These are phyloP conservation scores for Cystobasidium sp. DNA, from an alignment of 1,284 basidiomycete genomes.

Conservation along the genomic window DNA sequence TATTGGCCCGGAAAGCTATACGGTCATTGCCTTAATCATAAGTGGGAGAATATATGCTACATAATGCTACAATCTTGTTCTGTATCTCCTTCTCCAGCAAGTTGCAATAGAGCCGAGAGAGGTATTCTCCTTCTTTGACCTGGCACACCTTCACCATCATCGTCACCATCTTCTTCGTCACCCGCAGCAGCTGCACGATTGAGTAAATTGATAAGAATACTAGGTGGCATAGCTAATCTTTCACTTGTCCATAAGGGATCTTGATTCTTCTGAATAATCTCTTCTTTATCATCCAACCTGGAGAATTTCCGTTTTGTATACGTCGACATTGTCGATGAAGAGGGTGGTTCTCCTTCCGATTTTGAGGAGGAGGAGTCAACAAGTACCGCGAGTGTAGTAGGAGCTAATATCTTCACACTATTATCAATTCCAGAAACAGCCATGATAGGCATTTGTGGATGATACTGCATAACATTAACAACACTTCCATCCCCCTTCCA, in stretches of 20 bases:
- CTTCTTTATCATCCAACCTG: constrained; percentile 12
- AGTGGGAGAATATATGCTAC: constrained; percentile 17
- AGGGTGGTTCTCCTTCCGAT: too few relatives aligned
- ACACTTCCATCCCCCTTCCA: constrained; percentile 80
- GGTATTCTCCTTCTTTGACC: constrained; percentile 34
- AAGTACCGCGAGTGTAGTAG: constrained; percentile 57
- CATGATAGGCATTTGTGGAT: constrained; percentile 76
- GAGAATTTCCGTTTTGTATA: constrained; percentile 9
- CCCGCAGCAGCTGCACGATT: constrained; percentile 4
- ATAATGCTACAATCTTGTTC: constrained; percentile 31
- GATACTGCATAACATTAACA: constrained; percentile 82
- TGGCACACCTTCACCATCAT: constrained; percentile 17
- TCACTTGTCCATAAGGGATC: constrained; percentile 34
- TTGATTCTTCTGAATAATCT: constrained; percentile 31
- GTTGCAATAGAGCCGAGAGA: constrained; percentile 17
- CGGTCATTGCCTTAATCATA: not conserved
- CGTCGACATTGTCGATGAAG: too few relatives aligned
- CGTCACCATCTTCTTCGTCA: constrained; percentile 17
- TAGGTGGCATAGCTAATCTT: constrained; percentile 23
- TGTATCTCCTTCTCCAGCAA: constrained; percentile 21
- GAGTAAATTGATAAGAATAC: constrained; percentile 25
- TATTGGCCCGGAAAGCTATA: not conserved
- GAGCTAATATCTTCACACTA: constrained; percentile 82
- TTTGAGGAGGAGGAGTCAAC: not conserved
- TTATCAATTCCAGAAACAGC: constrained; percentile 88